These are phyloP conservation scores for Penicillium sp. DNA, from an alignment of 2,329 filamentous ascomycete species.

Conservation along the genomic window DNA sequence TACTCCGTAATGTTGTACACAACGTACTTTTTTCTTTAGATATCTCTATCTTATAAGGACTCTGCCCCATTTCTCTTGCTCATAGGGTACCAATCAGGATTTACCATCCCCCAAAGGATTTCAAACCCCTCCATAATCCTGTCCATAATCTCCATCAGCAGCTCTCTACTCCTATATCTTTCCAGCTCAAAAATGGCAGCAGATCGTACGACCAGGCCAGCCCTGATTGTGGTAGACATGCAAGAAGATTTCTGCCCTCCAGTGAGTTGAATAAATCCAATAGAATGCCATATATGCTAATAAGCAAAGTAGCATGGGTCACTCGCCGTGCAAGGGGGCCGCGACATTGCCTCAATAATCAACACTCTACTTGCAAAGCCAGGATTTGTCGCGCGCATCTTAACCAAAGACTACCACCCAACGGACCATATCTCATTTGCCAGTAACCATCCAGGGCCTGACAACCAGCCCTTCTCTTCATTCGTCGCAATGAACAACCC, in stretches of 20 bases:
- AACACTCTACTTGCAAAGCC: constrained; percentile 72
- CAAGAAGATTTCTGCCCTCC: constrained; percentile 96
- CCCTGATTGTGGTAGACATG: constrained; percentile 77
- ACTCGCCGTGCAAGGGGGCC: constrained; percentile 76
- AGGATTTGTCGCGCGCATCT: constrained; percentile 68
- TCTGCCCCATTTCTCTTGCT: neutral
- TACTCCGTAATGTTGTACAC: neutral
- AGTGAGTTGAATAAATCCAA: constrained; percentile 51
- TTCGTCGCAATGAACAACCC: constrained; percentile 58
- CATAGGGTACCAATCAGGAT: neutral
- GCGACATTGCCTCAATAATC: constrained; percentile 67
- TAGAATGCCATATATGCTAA: neutral
- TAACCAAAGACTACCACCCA: constrained; percentile 93
- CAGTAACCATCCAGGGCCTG: constrained; percentile 65
- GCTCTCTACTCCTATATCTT: neutral
- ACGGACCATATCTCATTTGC: constrained; percentile 83
- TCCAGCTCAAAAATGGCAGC: neutral
- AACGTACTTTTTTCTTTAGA: neutral
- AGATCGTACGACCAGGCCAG: constrained; percentile 40
- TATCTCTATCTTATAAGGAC: neutral
- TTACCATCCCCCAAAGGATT: neutral
- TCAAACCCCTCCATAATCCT: neutral
- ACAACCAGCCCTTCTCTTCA: constrained; percentile 68
- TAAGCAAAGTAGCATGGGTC: constrained; percentile 64
- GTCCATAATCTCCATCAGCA: too few relatives aligned